These are phyloP conservation scores for Tulasnella sp. DNA, from an alignment of 768 basidiomycete genomes.

Conservation along the genomic window DNA sequence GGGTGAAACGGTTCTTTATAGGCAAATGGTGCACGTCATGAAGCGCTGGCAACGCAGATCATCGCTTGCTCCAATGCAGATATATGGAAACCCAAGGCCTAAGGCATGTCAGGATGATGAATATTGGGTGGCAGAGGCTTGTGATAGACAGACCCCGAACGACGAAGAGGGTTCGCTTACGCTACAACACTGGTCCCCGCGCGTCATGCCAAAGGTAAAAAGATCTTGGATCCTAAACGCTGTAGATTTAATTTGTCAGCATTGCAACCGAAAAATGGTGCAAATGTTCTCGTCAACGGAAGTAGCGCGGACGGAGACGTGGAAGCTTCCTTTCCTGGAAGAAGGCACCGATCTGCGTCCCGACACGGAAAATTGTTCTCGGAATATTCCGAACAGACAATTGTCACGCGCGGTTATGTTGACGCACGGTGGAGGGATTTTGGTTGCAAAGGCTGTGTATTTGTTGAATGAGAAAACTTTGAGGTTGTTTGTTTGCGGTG, in stretches of 20 bases:
- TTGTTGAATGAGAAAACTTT: not conserved
- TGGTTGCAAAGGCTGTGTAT: not conserved
- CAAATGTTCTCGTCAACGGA: too few relatives aligned
- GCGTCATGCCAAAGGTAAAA: not conserved
- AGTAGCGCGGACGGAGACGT: not conserved
- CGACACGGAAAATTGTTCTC: too few relatives aligned
- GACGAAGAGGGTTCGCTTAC: not conserved
- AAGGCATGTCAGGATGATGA: not conserved
- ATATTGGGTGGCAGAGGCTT: not conserved
- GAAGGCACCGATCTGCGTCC: too few relatives aligned
- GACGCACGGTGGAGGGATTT: too few relatives aligned
- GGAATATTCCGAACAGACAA: not conserved
- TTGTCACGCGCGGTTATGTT: too few relatives aligned
- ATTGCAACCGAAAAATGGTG: too few relatives aligned
- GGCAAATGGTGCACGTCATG: not conserved
- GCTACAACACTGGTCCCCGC: not conserved
- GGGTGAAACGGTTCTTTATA: not conserved
- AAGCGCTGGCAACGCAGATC: not conserved
- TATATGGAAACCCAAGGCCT: not conserved
- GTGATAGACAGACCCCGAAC: not conserved
- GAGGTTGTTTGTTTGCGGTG: not conserved
- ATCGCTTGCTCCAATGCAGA: not conserved
- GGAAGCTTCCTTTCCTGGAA: not conserved
- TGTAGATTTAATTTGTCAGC: too few relatives aligned
- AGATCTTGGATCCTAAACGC: too few relatives aligned